Evolutionary conservation across 495 filamentous ascomycete species (phyloP), one percentile per base, ranked within the genome.

Genomic region (Tuber umbilicatum): DNA sequence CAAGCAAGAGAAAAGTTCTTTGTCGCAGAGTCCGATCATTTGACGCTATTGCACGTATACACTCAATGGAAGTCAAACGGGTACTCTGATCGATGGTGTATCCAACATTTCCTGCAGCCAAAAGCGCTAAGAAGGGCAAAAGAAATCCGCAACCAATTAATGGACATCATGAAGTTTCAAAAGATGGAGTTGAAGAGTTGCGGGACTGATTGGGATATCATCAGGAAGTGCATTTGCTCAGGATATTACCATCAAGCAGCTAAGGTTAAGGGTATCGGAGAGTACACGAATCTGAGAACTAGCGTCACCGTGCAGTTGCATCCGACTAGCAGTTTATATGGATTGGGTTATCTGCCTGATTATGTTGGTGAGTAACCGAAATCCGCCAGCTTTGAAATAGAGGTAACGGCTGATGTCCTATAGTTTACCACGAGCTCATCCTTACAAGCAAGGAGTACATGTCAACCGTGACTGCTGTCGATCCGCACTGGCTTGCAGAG

Each of bases 171-270:
- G 93, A 92, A 91, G 77, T 89, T 91, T 83, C 93, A 97, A 81
- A 93, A 94, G 81, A 94, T 99, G 93, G 84, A 87, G 12, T 88
- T 97, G 81, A 86, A 90, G 76, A 93, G 91, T 85, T 97, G 94
- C 78, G 95, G 96, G 38, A 97, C 94, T 21, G 96, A 98, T 84
- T 97, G 96, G 93, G 96, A 99, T 80, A 84, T 93, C 17, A 92
- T 97, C 78, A 89, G 96, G 70, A 94, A 97, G 84, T 97, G 95
- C 82, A 97, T 99, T 76, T 98, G 96, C 85, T 93, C 91, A 0
- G 96, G 96, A 14, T 99, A 94, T 84, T 99, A 97, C 83, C 95
- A 98, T 79, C 96, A 99, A 84, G 94, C 96, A n/a, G 96, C 96
- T 16, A 92, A 93, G 76, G 93, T 95, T 45, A 97, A 97, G 85